Percentiles rank a stretch among this genome's conserved stretches.
phyloP scores from a whole-genome alignment of 176 grass and related monocot species.

The Secale cereale region DNA sequence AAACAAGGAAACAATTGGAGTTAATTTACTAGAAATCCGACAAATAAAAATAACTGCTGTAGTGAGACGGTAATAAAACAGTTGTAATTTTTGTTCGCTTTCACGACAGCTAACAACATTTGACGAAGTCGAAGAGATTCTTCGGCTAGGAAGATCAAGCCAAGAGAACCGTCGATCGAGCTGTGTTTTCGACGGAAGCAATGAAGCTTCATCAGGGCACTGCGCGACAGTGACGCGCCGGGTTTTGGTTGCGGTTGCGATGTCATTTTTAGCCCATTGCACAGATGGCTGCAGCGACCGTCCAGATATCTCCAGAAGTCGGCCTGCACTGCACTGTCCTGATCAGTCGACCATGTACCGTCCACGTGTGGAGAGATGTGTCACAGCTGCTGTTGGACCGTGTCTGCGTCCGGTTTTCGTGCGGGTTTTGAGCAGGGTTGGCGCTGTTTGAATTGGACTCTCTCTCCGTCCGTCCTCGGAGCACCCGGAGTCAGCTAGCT shows the following conservation, averaged over 20 bases:
- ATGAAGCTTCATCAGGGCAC: neutral
- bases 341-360: neutral
- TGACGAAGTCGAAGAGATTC: conserved; percentile 24
- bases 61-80: neutral
- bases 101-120: conserved; percentile 22
- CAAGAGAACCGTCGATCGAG: conserved; percentile 5
- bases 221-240: neutral
- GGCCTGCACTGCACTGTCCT: neutral
- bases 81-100: neutral
- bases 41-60: no score
- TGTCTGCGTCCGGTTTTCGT: neutral
- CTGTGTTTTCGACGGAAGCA: neutral
- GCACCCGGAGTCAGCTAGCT: neutral
- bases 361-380: conserved; percentile 1
- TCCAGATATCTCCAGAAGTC: conserved; percentile 35
- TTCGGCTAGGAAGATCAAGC: neutral
- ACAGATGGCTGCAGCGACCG: neutral
- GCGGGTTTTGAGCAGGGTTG: neutral
- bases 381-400: neutral
- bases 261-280: conserved; percentile 24
- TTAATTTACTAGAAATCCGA: neutral
- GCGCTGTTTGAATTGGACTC: conserved; percentile 12
- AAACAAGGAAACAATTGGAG: neutral
- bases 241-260: neutral
- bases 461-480: neutral